Base-by-base conservation (phyloP, 1,284 basidiomycete genomes). In the Ceratobasidium theobromae region DNA sequence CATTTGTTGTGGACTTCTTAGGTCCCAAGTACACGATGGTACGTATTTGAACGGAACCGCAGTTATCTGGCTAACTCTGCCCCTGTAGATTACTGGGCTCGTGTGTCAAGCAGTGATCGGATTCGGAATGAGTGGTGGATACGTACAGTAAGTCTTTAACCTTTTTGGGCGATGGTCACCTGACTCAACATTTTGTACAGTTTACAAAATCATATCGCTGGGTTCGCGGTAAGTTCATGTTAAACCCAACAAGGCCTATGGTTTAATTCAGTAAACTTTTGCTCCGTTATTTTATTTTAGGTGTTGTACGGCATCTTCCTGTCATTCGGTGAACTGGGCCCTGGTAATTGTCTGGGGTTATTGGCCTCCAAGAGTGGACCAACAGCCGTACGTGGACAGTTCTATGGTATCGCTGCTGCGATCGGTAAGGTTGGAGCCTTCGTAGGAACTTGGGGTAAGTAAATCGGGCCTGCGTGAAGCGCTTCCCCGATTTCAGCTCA, bases 251-350 rank as follows among this genome's bases (percentile, higher is more conserved):
- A 48, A 23, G 1, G n/a, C 25, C n/a, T 27, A n/a, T 16, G n/a
- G 27, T 38, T 16, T 16, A 16, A 38, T 6, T 38, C 16, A 8
- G 35, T 6, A 6, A 48, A 5, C 5, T 23, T n/a, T 40, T 21
- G 53, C 18, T 35, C 14, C 16, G 5, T 21, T 23, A n/a, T n/a
- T 23, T 23, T 28, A n/a, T 46, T 18, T 41, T 64, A 85, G 77
- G 83, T 94, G 46, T 79, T 97, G 8, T 97, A 96, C 72, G 94
- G 95, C 8, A 85, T 97, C 62, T 98, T 97, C 83, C 75, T 96
- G 66, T 86, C 84, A 70, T 89, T 92, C 69, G 93, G 93, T 53
- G 92, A 93, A 76, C 11, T 53, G 79, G 86, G 86, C 23, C 89
- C 91, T 33, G 91, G 90, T 49, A 93, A 93, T 77, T 87, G 86